Evolutionary conservation across 495 filamentous ascomycete genomes (phyloP).

Genomic region (Amphirosellinia nigrospora): DNA sequence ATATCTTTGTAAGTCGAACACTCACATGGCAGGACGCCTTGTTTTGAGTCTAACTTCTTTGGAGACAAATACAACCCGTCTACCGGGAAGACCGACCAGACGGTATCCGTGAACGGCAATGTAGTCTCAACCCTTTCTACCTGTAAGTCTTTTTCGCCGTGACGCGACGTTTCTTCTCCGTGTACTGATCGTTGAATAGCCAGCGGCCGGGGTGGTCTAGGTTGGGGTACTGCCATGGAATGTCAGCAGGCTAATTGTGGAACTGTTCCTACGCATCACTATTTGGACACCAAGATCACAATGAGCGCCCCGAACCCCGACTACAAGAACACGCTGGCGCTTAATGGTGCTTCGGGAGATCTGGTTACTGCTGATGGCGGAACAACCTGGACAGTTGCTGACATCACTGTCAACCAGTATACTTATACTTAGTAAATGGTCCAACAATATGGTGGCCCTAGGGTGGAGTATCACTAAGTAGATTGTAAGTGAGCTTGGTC

Average conservation of each 20-base stretch:
- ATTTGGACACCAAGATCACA: constrained; percentile 46
- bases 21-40: background rate
- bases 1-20: constrained; percentile 17
- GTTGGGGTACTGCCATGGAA: constrained; percentile 51
- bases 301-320: constrained; percentile 44
- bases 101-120: constrained; percentile 45
- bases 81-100: constrained; percentile 47
- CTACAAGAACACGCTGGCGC: constrained; percentile 44
- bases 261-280: constrained; percentile 40
- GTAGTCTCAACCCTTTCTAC: constrained; percentile 47
- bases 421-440: constrained; percentile 25
- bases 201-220: constrained; percentile 42
- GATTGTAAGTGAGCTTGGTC: too few species aligned
- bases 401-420: constrained; percentile 44
- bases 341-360: constrained; percentile 43
- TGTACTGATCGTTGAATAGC: background rate
- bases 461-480: too few species aligned
- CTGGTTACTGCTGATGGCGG: constrained; percentile 45
- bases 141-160: constrained; percentile 22
- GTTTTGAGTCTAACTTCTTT: background rate
- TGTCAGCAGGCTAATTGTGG: constrained; percentile 44
- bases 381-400: constrained; percentile 48
- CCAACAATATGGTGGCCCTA: too few species aligned
- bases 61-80: constrained; percentile 46
- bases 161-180: background rate